Conservation (phyloP, 208 protist genomes). For the Zelonia costaricensis region DNA sequence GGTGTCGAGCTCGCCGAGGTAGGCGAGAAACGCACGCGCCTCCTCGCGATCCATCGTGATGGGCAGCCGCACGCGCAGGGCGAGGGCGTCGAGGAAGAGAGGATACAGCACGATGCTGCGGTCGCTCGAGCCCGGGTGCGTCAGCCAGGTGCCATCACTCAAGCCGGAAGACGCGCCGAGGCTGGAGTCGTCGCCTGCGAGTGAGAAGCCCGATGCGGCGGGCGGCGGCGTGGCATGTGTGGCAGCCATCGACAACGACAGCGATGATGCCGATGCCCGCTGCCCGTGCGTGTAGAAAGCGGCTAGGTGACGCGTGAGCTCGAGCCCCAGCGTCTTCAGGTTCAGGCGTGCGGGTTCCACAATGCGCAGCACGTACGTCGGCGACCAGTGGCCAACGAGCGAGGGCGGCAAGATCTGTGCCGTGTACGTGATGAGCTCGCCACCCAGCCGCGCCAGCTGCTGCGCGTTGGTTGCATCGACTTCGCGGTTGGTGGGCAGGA, state of each 20-base stretch:
- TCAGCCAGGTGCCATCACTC: conserved; percentile 25
- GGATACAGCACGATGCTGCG: conserved; percentile 70
- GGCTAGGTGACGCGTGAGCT: conserved; percentile 35
- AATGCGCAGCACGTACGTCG: conserved; percentile 69
- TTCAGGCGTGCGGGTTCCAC: conserved; percentile 17
- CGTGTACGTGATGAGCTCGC: conserved; percentile 60
- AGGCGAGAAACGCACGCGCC: conserved; percentile 29
- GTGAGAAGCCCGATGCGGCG: too few species aligned
- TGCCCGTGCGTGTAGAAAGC: conserved; percentile 34
- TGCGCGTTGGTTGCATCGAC: conserved; percentile 62
- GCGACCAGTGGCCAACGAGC: conserved; percentile 63
- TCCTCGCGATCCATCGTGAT: conserved; percentile 42
- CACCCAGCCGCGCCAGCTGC: conserved; percentile 62
- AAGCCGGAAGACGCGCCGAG: too few species aligned
- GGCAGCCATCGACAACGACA: not conserved
- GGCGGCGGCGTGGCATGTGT: not conserved
- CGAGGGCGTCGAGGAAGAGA: conserved; percentile 80
- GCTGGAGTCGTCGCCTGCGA: not conserved
- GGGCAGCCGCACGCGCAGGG: conserved; percentile 78
- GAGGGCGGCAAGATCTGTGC: conserved; percentile 56
- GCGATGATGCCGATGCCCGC: not conserved
- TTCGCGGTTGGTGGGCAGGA: conserved; percentile 83
- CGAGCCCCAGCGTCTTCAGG: conserved; percentile 4
- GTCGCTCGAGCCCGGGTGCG: conserved; percentile 10
- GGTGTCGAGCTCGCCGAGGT: conserved; percentile 26